These are phyloP conservation scores for Fusarium staphyleae DNA, from an alignment of 2,329 filamentous ascomycete genomes.

Conservation along the genomic window DNA sequence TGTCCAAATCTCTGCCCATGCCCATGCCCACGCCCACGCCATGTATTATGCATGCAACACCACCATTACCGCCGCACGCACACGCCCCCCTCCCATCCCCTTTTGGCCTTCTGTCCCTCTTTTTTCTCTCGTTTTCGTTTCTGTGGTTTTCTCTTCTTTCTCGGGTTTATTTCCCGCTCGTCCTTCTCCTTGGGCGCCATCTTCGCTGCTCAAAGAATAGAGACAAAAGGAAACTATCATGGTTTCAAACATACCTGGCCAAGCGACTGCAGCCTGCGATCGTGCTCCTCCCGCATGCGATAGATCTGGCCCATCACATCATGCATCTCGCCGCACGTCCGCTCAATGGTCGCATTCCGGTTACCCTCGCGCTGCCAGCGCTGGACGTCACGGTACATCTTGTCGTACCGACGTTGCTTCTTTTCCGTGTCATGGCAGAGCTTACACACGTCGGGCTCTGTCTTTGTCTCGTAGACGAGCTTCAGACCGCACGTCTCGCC, in stretches of 20 bases:
- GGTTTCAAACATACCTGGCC: constrained; percentile 31
- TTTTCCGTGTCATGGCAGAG: constrained; percentile 89
- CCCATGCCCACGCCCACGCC: constrained; percentile 17
- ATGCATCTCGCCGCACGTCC: constrained; percentile 72
- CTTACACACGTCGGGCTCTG: constrained; percentile 73
- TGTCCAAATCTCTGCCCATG: constrained; percentile 3
- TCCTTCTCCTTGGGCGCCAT: not conserved
- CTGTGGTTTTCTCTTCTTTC: constrained; percentile 4
- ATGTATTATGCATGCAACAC: constrained; percentile 35
- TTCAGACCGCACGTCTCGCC: constrained; percentile 97
- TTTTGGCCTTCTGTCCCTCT: constrained; percentile 27
- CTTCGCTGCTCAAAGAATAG: not conserved
- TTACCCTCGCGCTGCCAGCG: constrained; percentile 82
- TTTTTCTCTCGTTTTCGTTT: constrained; percentile 15
- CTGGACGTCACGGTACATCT: constrained; percentile 76
- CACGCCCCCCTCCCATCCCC: constrained; percentile 29
- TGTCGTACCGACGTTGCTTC: constrained; percentile 76
- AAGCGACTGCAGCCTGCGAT: constrained; percentile 46
- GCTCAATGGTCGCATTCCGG: constrained; percentile 74
- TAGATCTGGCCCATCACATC: constrained; percentile 68
- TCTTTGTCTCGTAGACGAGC: constrained; percentile 78
- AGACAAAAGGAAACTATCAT: constrained; percentile 1
- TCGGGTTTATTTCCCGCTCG: not conserved
- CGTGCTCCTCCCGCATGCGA: constrained; percentile 54
- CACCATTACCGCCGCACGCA: constrained; percentile 25